A percentile compares a stretch with the other conserved stretches of the same genome.
phyloP scores from a whole-genome alignment of 441 rosid genomes.

The Monsonia emarginata region DNA sequence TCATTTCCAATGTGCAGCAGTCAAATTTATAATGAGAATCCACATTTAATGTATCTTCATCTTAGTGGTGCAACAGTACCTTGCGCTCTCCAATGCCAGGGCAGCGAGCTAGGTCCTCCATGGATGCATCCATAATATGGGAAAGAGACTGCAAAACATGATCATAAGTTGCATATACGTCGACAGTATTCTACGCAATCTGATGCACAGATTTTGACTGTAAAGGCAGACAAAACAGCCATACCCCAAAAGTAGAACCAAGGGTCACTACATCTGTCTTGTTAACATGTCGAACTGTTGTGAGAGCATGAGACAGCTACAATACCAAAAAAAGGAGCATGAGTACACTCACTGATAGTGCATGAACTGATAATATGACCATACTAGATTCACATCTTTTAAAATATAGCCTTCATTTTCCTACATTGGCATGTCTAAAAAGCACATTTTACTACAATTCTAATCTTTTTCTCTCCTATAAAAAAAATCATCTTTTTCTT shows the following conservation, averaged over 20 bases:
- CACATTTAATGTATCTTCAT: background rate
- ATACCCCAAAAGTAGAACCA: constrained; percentile 90
- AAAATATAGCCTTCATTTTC: background rate
- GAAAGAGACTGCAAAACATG: constrained; percentile 58
- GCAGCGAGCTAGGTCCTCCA: constrained; percentile 90
- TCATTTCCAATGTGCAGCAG: background rate
- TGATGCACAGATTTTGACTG: background rate
- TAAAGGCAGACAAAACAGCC: constrained; percentile 12
- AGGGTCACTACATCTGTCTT: constrained; percentile 92
- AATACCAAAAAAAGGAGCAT: constrained; percentile 20
- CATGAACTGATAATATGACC: background rate
- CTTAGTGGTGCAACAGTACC: constrained; percentile 29
- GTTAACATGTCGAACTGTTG: constrained; percentile 74
- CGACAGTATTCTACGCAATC: background rate
- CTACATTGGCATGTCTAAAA: background rate
- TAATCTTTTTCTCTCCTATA: too few relatives aligned
- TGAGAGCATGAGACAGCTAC: constrained; percentile 71
- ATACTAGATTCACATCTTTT: background rate
- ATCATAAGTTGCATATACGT: constrained; percentile 5
- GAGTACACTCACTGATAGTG: constrained; percentile 13
- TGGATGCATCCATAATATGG: constrained; percentile 84
- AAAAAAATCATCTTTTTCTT: background rate
- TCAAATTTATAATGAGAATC: background rate
- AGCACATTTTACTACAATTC: background rate
- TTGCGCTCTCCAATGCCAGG: constrained; percentile 96